Percentiles rank a stretch among this genome's conserved stretches.
These are phyloP conservation scores for Tolypocladium nubicola DNA, from an alignment of 2,329 filamentous ascomycete genomes.

Conservation along the genomic window DNA sequence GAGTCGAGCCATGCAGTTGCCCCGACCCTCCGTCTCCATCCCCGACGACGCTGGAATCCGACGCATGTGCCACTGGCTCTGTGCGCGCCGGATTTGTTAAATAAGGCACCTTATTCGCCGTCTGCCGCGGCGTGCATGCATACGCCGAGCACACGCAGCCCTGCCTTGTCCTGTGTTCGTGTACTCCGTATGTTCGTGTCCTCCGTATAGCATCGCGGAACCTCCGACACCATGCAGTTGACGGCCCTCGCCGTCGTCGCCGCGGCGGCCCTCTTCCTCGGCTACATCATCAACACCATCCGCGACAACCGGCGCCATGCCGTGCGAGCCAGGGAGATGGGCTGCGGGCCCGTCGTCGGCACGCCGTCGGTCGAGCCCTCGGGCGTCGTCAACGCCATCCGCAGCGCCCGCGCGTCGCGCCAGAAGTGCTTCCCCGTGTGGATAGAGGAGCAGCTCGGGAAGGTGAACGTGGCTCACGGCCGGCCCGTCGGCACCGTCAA, in stretches of 20 bases:
- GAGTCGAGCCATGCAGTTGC: background rate
- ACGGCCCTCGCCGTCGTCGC: background rate
- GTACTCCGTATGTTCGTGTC: too few relatives aligned
- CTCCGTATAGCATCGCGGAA: background rate
- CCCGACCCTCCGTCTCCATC: background rate
- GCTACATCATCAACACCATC: conserved; percentile 5
- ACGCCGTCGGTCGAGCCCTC: conserved; percentile 6
- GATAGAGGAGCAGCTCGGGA: conserved; percentile 2
- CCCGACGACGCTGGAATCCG: background rate
- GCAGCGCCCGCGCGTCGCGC: conserved; percentile 5
- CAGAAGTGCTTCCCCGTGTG: conserved; percentile 8
- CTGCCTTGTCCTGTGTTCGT: too few relatives aligned
- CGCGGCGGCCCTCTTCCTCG: conserved; percentile 3
- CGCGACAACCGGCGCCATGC: conserved; percentile 2
- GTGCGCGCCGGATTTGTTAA: background rate
- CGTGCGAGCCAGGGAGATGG: conserved; percentile 6
- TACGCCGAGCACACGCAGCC: background rate
- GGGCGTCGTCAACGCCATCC: conserved; percentile 6
- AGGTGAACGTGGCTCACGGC: conserved; percentile 2
- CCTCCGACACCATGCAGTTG: background rate
- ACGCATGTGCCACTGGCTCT: background rate
- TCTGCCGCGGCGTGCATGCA: background rate
- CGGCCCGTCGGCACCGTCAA: conserved; percentile 9
- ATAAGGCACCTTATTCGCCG: background rate
- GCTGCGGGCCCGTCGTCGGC: conserved; percentile 7